phyloP scores from a whole-genome alignment of 106 monocot genomes.

The Acorus gramineus region DNA sequence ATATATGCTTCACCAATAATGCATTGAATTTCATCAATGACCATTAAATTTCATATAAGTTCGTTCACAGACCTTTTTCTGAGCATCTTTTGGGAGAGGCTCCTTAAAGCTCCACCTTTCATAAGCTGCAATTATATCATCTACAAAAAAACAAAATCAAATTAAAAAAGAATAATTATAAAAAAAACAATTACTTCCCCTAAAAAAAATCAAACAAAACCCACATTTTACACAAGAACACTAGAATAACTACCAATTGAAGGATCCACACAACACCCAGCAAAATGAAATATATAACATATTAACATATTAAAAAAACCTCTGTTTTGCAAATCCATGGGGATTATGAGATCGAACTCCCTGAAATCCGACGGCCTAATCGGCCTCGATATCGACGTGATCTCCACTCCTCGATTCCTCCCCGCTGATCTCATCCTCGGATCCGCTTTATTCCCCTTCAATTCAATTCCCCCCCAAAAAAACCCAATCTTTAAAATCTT shows the following conservation, averaged over 20 bases:
- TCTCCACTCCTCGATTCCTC: conserved; percentile 72
- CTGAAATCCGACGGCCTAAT: conserved; percentile 73
- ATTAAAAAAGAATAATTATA: too few species aligned
- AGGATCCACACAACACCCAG: too few species aligned
- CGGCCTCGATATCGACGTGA: conserved; percentile 86
- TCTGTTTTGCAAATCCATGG: conserved; percentile 95
- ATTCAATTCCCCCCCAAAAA: background rate
- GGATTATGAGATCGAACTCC: conserved; percentile 86
- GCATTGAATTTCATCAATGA: too few species aligned
- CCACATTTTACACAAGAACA: too few species aligned
- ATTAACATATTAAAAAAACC: conserved; percentile 14
- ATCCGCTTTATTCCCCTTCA: conserved; percentile 74
- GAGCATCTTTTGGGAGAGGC: conserved; percentile 50
- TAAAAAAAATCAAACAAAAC: too few species aligned
- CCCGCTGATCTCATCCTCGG: conserved; percentile 69
- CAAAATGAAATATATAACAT: too few species aligned
- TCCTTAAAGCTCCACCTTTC: conserved; percentile 91
- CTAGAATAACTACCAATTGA: too few species aligned
- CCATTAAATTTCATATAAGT: background rate
- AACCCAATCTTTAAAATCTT: background rate
- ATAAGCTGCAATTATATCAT: conserved; percentile 67
- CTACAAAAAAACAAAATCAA: conserved; percentile 10
- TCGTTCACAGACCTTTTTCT: conserved; percentile 41
- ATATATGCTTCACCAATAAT: too few species aligned
- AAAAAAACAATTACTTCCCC: too few species aligned